Conservation (phyloP, 2,329 filamentous ascomycete species). For the Alternaria sp. region DNA sequence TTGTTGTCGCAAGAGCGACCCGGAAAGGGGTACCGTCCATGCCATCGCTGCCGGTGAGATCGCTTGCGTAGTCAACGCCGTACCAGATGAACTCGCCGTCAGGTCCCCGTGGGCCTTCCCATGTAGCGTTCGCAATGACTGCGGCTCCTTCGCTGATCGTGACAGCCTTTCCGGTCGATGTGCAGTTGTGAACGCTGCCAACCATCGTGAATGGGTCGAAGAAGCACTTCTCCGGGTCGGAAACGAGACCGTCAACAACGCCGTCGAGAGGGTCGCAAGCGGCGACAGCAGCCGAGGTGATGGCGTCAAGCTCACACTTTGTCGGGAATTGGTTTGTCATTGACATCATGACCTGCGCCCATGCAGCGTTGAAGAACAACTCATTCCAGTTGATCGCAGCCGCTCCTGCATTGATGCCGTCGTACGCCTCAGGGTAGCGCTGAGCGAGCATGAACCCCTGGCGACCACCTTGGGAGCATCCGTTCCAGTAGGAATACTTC, state of each 20-base stretch:
- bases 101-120: conserved; percentile 17
- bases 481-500: conserved; percentile 41
- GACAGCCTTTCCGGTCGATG: neutral
- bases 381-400: conserved; percentile 30
- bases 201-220: conserved; percentile 30
- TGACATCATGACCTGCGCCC: conserved; percentile 32
- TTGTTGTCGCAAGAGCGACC: conserved; percentile 15
- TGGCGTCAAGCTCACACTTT: conserved; percentile 32
- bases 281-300: conserved; percentile 23
- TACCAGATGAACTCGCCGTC: conserved; percentile 27
- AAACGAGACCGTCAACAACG: conserved; percentile 28
- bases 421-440: conserved; percentile 35
- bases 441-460: conserved; percentile 43
- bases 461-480: conserved; percentile 44
- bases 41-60: conserved; percentile 4
- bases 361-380: conserved; percentile 16
- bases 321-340: conserved; percentile 11
- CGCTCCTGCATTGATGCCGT: conserved; percentile 40
- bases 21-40: neutral
- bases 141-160: conserved; percentile 18
- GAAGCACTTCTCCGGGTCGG: conserved; percentile 25
- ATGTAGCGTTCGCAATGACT: conserved; percentile 18
- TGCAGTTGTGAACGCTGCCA: conserved; percentile 16
- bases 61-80: conserved; percentile 4
- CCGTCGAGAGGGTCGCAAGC: conserved; percentile 35